Base-by-base conservation (phyloP, 73 alveolate genomes). In the Symbiodinium natans region DNA sequence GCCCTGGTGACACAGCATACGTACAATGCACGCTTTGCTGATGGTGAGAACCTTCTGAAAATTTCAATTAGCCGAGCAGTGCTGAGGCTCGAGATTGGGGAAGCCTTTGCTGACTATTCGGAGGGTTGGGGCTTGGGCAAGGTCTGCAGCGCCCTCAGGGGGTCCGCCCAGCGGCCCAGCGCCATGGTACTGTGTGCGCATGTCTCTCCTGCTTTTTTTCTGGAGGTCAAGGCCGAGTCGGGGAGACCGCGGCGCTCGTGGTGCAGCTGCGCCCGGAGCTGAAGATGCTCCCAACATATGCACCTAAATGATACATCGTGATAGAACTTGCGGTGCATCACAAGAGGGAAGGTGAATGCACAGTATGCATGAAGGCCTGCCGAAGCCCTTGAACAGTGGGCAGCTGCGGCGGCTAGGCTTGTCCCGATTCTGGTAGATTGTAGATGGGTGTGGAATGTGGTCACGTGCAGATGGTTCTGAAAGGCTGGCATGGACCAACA, bases 81-180 rank as follows among this genome's bases (percentile, higher is more conserved):
- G 93, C 54, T 42, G 31, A 89, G 97, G 97, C 42, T 90, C 19
- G 41, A 90, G 41, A 3, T 90, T 68, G 97, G 88, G 5, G 97
- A 46, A 10, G 83, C 56, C 23, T 90, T 90, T 21, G 36, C 82
- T 2, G 97, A 90, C 88, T 71, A 21, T 71, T 71, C 87, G 39
- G 97, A 90, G 56, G 97, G 97, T 27, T 90, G 97, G 97, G 97
- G 97, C 68, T 68, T 90, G 36, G 97, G 97, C 74, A 71, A 90
- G 38, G 89, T 90, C 41, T 41, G 97, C 82, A 11, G 6, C 46
- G 75, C 41, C 34, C 41, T 56, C 52, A 13, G 33, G 63, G 8
- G 19, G 71, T n/a, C n/a, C n/a, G n/a, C 23, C 63, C 63, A 10
- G 8, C 17, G 63, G 8, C n/a, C n/a, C n/a, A n/a, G n/a, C n/a